A percentile compares a stretch with the other conserved stretches of the same genome.
Conservation (phyloP, 2,329 filamentous ascomycete species). For the Beauveria caledonica region DNA sequence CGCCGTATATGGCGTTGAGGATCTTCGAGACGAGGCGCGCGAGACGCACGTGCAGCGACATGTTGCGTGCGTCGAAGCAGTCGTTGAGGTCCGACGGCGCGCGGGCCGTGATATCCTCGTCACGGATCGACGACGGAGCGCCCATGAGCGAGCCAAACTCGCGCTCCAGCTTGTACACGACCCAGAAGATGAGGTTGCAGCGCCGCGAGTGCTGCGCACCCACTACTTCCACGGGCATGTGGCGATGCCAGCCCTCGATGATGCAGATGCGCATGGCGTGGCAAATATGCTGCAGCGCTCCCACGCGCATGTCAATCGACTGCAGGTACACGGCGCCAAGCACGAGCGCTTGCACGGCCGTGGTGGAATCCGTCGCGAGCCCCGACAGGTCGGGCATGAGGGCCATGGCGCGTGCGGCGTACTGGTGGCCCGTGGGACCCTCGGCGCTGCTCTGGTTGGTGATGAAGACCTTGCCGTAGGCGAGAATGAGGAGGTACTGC, state of each 20-base stretch:
- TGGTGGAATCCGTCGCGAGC: slow-evolving; percentile 22
- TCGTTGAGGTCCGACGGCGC: slow-evolving; percentile 21
- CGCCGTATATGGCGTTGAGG: slow-evolving; percentile 15
- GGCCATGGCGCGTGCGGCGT: slow-evolving; percentile 30
- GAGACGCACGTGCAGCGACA: slow-evolving; percentile 20
- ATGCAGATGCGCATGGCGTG: slow-evolving; percentile 26
- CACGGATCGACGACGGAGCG: slow-evolving; percentile 20
- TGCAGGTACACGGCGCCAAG: slow-evolving; percentile 26
- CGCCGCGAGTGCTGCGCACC: slow-evolving; percentile 19
- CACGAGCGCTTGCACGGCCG: slow-evolving; percentile 24
- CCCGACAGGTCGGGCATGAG: slow-evolving; percentile 29
- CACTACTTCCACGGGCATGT: slow-evolving; percentile 18
- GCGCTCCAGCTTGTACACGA: slow-evolving; percentile 22
- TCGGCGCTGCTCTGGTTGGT: slow-evolving; percentile 19
- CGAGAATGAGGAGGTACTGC: slow-evolving; percentile 24
- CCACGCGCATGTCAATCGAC: slow-evolving; percentile 27
- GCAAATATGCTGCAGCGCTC: slow-evolving; percentile 27
- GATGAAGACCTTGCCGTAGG: slow-evolving; percentile 25
- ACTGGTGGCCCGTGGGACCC: slow-evolving; percentile 28
- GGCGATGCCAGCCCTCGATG: slow-evolving; percentile 22
- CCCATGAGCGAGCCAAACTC: slow-evolving; percentile 22
- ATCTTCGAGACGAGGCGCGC: slow-evolving; percentile 18
- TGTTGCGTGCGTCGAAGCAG: slow-evolving; percentile 18
- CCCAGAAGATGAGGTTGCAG: slow-evolving; percentile 24
- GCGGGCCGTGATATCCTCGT: slow-evolving; percentile 24